A percentile compares a stretch with the other conserved stretches of the same genome.
Evolutionary conservation across 2,329 filamentous ascomycete species (phyloP).

Genomic region (Cercospora zeae-maydis): DNA sequence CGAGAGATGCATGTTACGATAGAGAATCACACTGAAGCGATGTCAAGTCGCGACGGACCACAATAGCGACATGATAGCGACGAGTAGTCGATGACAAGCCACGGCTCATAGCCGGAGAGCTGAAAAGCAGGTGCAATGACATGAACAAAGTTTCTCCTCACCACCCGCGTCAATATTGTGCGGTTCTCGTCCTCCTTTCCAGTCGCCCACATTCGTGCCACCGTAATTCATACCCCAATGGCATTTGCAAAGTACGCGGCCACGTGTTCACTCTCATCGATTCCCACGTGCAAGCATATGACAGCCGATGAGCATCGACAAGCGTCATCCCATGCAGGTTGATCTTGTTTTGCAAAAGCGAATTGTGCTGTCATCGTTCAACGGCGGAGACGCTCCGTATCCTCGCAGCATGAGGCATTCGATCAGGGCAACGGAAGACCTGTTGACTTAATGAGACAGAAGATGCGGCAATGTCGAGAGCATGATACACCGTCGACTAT

Average conservation of each 20-base stretch:
- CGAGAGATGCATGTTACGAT: conserved; percentile 11
- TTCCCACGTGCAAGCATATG: neutral
- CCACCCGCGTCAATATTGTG: neutral
- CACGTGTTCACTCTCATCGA: neutral
- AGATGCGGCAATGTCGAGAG: no score
- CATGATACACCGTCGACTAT: no score
- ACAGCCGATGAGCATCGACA: neutral
- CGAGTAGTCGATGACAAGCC: neutral
- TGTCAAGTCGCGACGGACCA: neutral
- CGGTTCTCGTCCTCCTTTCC: no score
- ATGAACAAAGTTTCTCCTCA: conserved; percentile 13
- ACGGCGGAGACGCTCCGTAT: no score
- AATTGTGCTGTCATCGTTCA: neutral
- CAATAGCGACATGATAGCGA: neutral
- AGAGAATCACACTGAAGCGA: neutral
- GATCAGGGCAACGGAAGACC: no score
- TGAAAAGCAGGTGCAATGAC: conserved; percentile 22
- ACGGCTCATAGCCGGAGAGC: conserved; percentile 2
- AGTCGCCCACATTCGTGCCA: no score
- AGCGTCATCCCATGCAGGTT: neutral
- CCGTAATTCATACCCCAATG: no score
- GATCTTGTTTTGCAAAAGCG: neutral
- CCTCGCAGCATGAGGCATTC: no score
- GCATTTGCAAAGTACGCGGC: no score
- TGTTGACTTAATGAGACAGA: no score